Percentiles rank a stretch among this genome's conserved stretches.
phyloP scores from a whole-genome alignment of 495 filamentous ascomycete species.

The Eremomyces bilateralis region DNA sequence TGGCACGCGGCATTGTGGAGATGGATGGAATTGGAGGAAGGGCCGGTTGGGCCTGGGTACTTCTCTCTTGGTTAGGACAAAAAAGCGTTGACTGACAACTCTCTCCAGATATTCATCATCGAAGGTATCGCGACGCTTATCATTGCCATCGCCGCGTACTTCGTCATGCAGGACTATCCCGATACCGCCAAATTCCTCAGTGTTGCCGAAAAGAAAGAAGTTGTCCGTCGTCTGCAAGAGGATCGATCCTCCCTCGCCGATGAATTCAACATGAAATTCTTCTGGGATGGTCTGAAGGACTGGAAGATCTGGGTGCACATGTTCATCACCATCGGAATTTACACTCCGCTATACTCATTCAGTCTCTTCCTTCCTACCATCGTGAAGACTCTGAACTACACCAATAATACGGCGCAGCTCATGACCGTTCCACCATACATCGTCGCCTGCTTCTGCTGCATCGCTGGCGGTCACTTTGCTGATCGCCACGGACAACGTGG shows the following conservation, averaged over 20 bases:
- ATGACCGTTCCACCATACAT: slow-evolving; percentile 17
- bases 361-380: slow-evolving; percentile 41
- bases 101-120: slow-evolving; percentile 60
- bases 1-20: slow-evolving; percentile 53
- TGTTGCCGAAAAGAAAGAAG: slow-evolving; percentile 46
- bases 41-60: slow-evolving; percentile 62
- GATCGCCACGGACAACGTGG: slow-evolving; percentile 63
- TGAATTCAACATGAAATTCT: slow-evolving; percentile 9
- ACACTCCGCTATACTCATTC: slow-evolving; percentile 49
- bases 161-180: slow-evolving; percentile 51
- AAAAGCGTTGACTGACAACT: too few relatives aligned
- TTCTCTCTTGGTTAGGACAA: too few relatives aligned
- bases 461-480: slow-evolving; percentile 52
- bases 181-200: slow-evolving; percentile 61
- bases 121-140: slow-evolving; percentile 60
- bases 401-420: slow-evolving; percentile 12
- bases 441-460: slow-evolving; percentile 15
- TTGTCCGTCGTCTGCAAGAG: slow-evolving; percentile 44
- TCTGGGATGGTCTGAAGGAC: slow-evolving; percentile 9
- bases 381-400: slow-evolving; percentile 14
- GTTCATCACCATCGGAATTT: slow-evolving; percentile 17
- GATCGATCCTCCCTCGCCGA: too few relatives aligned
- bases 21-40: slow-evolving; percentile 50
- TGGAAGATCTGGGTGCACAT: slow-evolving; percentile 16
- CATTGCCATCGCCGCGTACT: slow-evolving; percentile 31